Base-by-base conservation (phyloP, 2,329 filamentous ascomycete genomes). In the Cordyceps fumosorosea region DNA sequence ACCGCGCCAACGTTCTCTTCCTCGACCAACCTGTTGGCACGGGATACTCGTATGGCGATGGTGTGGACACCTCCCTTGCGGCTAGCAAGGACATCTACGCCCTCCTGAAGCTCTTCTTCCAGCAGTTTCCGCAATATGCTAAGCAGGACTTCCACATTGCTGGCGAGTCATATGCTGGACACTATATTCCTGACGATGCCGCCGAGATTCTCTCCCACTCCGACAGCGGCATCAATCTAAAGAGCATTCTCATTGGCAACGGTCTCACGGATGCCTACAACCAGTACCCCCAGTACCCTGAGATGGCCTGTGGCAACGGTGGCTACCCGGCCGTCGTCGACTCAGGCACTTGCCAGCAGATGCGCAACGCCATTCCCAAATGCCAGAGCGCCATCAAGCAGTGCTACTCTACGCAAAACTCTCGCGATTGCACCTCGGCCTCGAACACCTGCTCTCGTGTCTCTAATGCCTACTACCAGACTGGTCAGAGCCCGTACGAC, bases 1-100 rank as follows among this genome's bases (percentile, higher is more conserved):
- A 87, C 76, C 98, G 98, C 71, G 95, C 95, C 67, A 97, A 92
- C 58, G 92, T 99, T 73, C 98, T 99, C 78, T 99, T 99, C 89
- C 87, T 99, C 66, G 95, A 99, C 77, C 95, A 99, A 80, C 95
- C 95, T 64, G 93, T 99, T 80, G 98, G 98, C 71, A 93, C 96
- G 65, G 95, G 95, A 68, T 99, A 92, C 81, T 99, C 95, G 16
- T 98, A 99, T 84, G 96, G 91, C 67, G 93, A 90, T 67, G 87
- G 89, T 22, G 93, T 98, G 71, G 93, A 87, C 80, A 93, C 95
- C 84, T 98, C 93, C 24, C 86, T 96, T 64, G 93, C 95, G 67
- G 95, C 95, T 57, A 91, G 92, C 80, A 98, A 99, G 86, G 95
- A 99, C 71, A 88, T 99, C 69, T 99, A 98, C 72, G 95, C 95